Base-by-base conservation (phyloP, 208 protist genomes). In the Leishmania tropica region DNA sequence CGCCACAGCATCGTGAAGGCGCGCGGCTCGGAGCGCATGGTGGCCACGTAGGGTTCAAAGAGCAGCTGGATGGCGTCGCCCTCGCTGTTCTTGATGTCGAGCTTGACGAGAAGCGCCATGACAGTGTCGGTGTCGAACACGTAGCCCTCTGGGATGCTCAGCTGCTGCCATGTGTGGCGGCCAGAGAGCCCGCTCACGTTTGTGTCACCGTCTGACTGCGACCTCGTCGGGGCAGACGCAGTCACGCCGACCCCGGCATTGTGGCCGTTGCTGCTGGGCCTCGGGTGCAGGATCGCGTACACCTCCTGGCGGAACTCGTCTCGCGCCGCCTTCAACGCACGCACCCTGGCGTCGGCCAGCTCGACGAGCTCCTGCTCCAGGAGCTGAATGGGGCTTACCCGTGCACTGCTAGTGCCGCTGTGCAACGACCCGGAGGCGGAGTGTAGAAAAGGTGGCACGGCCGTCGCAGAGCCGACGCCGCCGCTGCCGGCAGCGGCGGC, bases 1-100 rank as follows among this genome's bases (percentile, higher is more conserved):
- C 94, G 92, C 91, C 92, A 97, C 76, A 97, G 88, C 65, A 91
- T 79, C 21, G 85, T 93, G 28, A 97, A 81, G 73, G 93, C 88
- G 62, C 88, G 94, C 67, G 86, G 90, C 78, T 94, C 89, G 5
- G 87, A 79, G 28, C 91, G 87, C 53, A 81, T 68, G 31, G 85
- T 83, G 65, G 92, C 86, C 7, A 87, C 88, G 82, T 94, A 95
- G 28, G 85, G 87, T 42, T 93, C 80, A 40, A 97, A 89, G 58
- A 97, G 83, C 17, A 76, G 67, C 58, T 87, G 86, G 1, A 85
- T 85, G 5, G 85, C 58, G 68, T 88, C 83, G 6, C 79, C 62
- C 56, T 80, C 79, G 71, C 80, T 81, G 65, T 84, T 82, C 72
- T 85, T 87, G 19, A 84, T 76, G 58, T 86, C 83, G 6, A 89